phyloP scores from a whole-genome alignment of 345 rosid species.

The Alliaria petiolata region DNA sequence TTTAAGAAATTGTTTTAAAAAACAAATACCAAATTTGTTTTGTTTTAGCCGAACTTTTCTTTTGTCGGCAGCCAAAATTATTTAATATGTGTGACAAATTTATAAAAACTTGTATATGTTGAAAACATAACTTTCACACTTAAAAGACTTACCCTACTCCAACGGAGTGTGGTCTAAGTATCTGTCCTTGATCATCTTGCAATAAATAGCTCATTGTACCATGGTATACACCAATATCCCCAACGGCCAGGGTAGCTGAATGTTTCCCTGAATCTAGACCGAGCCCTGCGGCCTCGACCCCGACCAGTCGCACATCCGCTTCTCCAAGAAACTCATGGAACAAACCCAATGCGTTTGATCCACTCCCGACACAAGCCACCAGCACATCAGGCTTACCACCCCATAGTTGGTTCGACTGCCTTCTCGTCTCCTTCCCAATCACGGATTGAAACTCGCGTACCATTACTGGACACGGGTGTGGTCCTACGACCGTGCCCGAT shows the following conservation, averaged over 20 bases:
- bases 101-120: not conserved
- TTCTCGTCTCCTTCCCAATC: conserved; percentile 81
- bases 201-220: conserved; percentile 76
- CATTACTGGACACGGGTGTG: conserved; percentile 80
- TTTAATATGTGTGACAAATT: not conserved
- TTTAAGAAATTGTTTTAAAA: not conserved
- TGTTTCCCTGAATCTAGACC: conserved; percentile 77
- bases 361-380: conserved; percentile 81
- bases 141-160: conserved; percentile 53
- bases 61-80: not conserved
- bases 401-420: conserved; percentile 76
- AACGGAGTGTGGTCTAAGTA: conserved; percentile 52
- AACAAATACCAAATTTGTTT: not conserved
- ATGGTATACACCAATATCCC: conserved; percentile 81
- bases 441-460: conserved; percentile 82
- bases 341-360: conserved; percentile 80
- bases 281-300: conserved; percentile 81
- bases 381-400: conserved; percentile 82
- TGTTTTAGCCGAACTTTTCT: not conserved
- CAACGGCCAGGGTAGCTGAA: conserved; percentile 70
- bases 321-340: conserved; percentile 71
- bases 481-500: conserved; percentile 69
- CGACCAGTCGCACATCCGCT: conserved; percentile 61
- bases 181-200: conserved; percentile 79
- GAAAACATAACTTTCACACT: not conserved